Evolutionary conservation across 441 rosid species (phyloP).

Genomic region (Iberis amara): DNA sequence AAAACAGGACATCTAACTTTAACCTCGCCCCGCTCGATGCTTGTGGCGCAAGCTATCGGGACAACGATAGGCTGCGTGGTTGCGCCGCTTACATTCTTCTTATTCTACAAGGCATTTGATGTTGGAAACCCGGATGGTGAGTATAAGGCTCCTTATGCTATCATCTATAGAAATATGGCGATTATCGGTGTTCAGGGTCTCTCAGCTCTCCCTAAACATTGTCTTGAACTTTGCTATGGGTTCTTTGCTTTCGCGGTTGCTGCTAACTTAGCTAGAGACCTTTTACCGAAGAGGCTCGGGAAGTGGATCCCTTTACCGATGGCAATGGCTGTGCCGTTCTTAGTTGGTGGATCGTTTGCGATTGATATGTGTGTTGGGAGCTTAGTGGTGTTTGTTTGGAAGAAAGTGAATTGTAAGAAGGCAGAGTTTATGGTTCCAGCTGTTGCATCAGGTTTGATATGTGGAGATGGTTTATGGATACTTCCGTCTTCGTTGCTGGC

Average conservation of each 20-base stretch:
- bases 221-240: conserved; percentile 72
- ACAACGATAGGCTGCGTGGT: conserved; percentile 77
- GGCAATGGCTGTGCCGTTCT: conserved; percentile 97
- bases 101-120: conserved; percentile 81
- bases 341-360: conserved; percentile 81
- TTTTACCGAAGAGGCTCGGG: conserved; percentile 39
- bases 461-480: conserved; percentile 91
- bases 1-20: conserved; percentile 81
- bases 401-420: conserved; percentile 44
- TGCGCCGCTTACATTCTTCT: conserved; percentile 75
- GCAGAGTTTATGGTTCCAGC: conserved; percentile 74
- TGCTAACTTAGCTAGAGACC: conserved; percentile 56
- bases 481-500: conserved; percentile 80
- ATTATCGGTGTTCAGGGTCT: conserved; percentile 85
- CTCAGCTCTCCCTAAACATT: conserved; percentile 77
- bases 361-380: conserved; percentile 93
- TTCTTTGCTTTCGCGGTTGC: conserved; percentile 64
- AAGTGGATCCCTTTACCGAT: conserved; percentile 84
- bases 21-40: conserved; percentile 86
- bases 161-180: conserved; percentile 86
- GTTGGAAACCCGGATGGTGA: conserved; percentile 80
- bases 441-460: conserved; percentile 82
- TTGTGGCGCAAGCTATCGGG: conserved; percentile 75
- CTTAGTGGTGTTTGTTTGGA: conserved; percentile 61
- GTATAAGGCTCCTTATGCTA: conserved; percentile 87